Evolutionary conservation across 371 early-diverging fungal genomes (phyloP).

Genomic region (Apophysomyces elegans): DNA sequence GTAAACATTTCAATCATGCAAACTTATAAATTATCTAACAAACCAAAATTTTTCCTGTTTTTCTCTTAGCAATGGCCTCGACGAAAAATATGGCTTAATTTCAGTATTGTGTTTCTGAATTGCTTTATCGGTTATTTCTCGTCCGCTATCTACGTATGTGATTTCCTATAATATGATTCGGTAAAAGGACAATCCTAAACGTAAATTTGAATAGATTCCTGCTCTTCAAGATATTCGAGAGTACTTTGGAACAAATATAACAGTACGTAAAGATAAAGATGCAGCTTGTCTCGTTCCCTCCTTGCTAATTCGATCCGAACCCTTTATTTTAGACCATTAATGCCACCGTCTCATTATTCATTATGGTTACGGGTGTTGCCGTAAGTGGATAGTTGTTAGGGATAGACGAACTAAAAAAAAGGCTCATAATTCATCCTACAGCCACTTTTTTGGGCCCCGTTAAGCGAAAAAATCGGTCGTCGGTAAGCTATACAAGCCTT

Average conservation of each 20-base stretch:
- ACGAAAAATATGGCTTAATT: slow-evolving; percentile 24
- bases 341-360: slow-evolving; percentile 26
- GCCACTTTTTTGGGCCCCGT: slow-evolving; percentile 45
- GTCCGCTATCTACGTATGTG: slow-evolving; percentile 37
- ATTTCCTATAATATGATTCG: background rate
- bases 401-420: background rate
- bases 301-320: too few species aligned
- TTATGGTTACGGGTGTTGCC: slow-evolving; percentile 22
- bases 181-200: background rate
- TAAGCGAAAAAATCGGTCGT: slow-evolving; percentile 41
- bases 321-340: slow-evolving; percentile 15
- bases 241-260: slow-evolving; percentile 20
- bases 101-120: slow-evolving; percentile 31
- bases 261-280: slow-evolving; percentile 13
- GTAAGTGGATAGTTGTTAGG: slow-evolving; percentile 13
- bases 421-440: slow-evolving; percentile 10
- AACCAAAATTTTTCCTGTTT: background rate
- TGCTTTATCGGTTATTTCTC: slow-evolving; percentile 41
- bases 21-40: background rate
- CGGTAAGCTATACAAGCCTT: slow-evolving; percentile 23
- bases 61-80: slow-evolving; percentile 36
- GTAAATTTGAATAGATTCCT: slow-evolving; percentile 29
- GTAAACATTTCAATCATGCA: slow-evolving; percentile 2
- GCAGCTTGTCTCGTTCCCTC: too few species aligned
- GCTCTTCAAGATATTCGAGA: slow-evolving; percentile 32